Percentiles rank a stretch among this genome's conserved stretches.
These are phyloP conservation scores for Puccinellia tenuiflora DNA, from an alignment of 176 grass and related monocot species.

Conservation along the genomic window DNA sequence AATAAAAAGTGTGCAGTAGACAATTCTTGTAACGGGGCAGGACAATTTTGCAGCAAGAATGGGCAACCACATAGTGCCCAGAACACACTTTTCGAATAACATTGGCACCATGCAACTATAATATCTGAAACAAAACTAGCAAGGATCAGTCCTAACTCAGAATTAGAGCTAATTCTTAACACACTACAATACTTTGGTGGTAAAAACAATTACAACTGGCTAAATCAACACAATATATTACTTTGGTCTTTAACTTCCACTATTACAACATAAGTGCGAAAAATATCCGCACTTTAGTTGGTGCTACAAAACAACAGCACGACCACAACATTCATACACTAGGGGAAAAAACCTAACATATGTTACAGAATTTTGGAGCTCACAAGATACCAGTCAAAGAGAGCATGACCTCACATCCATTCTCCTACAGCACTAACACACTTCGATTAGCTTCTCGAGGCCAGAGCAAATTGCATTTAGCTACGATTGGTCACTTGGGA, in stretches of 20 bases:
- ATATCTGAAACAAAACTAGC: neutral
- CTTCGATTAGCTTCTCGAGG: neutral
- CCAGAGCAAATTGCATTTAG: neutral
- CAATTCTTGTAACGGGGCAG: neutral
- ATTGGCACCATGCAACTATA: neutral
- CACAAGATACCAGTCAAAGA: constrained; percentile 11
- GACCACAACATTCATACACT: neutral
- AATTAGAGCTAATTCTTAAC: neutral
- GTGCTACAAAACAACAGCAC: neutral
- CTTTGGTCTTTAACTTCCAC: neutral
- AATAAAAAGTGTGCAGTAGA: neutral
- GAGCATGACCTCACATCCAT: constrained; percentile 15
- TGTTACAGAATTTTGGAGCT: constrained; percentile 13
- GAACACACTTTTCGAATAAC: neutral
- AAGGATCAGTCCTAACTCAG: neutral
- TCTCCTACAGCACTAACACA: neutral
- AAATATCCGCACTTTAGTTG: neutral
- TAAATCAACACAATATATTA: neutral
- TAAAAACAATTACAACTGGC: neutral
- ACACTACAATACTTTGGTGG: too few species aligned
- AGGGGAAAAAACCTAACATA: neutral
- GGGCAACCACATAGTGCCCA: neutral
- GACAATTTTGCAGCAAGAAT: neutral
- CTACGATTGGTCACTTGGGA: neutral
- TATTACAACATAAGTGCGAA: neutral